These are phyloP conservation scores for Ceratocystiopsis brevicomis DNA, from an alignment of 2,329 filamentous ascomycete genomes.

Conservation along the genomic window DNA sequence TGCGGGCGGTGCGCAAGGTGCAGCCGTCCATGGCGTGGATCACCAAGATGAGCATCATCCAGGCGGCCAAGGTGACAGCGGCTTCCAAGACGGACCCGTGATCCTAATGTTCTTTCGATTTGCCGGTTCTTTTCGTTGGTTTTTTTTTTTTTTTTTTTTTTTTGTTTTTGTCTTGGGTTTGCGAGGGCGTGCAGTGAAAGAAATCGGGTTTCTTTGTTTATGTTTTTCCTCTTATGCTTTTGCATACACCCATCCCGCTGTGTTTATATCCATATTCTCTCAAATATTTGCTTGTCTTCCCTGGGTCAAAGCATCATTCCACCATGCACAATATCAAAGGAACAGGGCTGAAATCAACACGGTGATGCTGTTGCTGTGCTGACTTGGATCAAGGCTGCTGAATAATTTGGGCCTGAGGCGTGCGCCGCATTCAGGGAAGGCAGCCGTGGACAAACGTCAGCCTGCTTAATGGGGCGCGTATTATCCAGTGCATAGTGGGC, in stretches of 20 bases:
- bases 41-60: slow-evolving; percentile 90
- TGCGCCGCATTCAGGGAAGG: slow-evolving; percentile 5
- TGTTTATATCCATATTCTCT: not conserved
- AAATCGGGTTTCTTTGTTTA: not conserved
- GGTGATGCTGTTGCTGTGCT: no score
- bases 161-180: not conserved
- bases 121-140: not conserved
- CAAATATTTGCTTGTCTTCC: not conserved
- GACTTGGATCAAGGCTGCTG: no score
- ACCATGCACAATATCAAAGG: no score
- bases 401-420: no score
- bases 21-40: slow-evolving; percentile 80
- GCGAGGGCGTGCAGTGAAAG: not conserved
- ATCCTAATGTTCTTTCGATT: not conserved
- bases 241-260: no score
- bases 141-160: not conserved
- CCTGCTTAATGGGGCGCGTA: not conserved
- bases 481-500: no score
- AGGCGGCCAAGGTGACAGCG: slow-evolving; percentile 70
- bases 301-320: no score
- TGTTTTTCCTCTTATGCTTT: not conserved
- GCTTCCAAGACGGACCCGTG: slow-evolving; percentile 21
- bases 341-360: no score
- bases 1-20: slow-evolving; percentile 84
- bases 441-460: slow-evolving; percentile 10